A percentile compares a stretch with the other conserved stretches of the same genome.
Evolutionary conservation across 2,329 filamentous ascomycete species (phyloP).

Genomic region (Neonectria sp.): DNA sequence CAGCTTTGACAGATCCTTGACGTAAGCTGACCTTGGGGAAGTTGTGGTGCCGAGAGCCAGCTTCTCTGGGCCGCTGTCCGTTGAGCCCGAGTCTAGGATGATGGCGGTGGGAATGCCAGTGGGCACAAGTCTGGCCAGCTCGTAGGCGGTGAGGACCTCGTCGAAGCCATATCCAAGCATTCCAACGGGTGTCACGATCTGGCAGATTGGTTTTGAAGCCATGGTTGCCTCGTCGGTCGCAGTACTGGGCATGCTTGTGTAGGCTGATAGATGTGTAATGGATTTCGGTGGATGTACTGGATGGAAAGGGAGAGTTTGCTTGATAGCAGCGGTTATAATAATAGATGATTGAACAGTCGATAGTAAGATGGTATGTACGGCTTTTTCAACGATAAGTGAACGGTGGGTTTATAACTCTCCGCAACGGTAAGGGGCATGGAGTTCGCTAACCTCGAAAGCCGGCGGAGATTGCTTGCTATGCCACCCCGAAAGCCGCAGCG

Average conservation of each 20-base stretch:
- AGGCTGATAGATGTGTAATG: not conserved
- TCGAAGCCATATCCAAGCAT: conserved; percentile 66
- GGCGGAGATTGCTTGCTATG: not conserved
- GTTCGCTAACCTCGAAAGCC: not conserved
- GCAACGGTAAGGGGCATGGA: not conserved
- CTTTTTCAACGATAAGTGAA: not conserved
- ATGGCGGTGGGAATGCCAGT: conserved; percentile 52
- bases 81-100: conserved; percentile 55
- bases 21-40: conserved; percentile 57
- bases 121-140: conserved; percentile 46
- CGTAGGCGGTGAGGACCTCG: conserved; percentile 45
- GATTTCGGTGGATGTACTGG: not conserved
- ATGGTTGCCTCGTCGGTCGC: not conserved
- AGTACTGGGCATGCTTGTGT: not conserved
- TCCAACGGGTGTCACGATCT: conserved; percentile 63
- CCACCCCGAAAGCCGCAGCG: not conserved
- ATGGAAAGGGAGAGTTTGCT: not conserved
- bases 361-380: not conserved
- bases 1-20: conserved; percentile 58
- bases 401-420: not conserved
- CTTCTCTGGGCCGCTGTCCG: conserved; percentile 57
- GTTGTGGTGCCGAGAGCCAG: conserved; percentile 59
- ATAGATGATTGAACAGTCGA: not conserved
- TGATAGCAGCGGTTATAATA: not conserved
- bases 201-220: conserved; percentile 46